These are phyloP conservation scores for Adansonia gregorii DNA, from an alignment of 441 rosid genomes.

Conservation along the genomic window DNA sequence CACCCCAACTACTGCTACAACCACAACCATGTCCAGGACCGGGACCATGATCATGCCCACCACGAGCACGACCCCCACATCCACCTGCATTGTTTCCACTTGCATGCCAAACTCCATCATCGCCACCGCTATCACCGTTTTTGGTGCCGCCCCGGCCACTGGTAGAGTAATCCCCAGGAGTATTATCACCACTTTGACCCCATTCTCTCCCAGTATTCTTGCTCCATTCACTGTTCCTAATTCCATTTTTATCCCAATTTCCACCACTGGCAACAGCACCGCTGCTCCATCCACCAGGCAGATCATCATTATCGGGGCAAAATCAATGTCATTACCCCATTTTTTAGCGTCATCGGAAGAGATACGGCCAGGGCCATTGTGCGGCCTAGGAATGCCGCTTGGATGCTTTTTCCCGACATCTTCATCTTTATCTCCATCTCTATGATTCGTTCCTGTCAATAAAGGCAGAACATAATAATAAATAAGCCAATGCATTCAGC, in stretches of 20 bases:
- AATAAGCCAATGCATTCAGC: neutral
- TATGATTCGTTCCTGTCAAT: constrained; percentile 55
- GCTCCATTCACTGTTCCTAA: neutral
- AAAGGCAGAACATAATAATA: neutral
- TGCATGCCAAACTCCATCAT: neutral
- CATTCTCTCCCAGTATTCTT: neutral
- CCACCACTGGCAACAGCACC: constrained; percentile 17
- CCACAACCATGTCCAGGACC: neutral
- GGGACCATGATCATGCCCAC: neutral
- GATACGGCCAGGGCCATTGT: constrained; percentile 61
- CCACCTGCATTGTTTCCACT: neutral
- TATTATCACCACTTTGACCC: neutral
- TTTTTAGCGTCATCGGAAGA: constrained; percentile 46
- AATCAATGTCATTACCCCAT: constrained; percentile 36
- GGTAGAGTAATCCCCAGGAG: neutral
- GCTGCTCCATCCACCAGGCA: constrained; percentile 52
- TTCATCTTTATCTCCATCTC: constrained; percentile 51
- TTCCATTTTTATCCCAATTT: neutral
- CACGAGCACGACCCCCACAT: neutral
- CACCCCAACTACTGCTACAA: constrained; percentile 7
- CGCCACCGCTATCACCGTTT: neutral
- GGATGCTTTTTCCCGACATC: constrained; percentile 62
- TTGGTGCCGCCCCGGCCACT: constrained; percentile 7
- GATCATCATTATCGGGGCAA: constrained; percentile 27
- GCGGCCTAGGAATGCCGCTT: constrained; percentile 72